phyloP scores from a whole-genome alignment of 1,139 yeast genomes.

The Eremothecium cymbalariae region DNA sequence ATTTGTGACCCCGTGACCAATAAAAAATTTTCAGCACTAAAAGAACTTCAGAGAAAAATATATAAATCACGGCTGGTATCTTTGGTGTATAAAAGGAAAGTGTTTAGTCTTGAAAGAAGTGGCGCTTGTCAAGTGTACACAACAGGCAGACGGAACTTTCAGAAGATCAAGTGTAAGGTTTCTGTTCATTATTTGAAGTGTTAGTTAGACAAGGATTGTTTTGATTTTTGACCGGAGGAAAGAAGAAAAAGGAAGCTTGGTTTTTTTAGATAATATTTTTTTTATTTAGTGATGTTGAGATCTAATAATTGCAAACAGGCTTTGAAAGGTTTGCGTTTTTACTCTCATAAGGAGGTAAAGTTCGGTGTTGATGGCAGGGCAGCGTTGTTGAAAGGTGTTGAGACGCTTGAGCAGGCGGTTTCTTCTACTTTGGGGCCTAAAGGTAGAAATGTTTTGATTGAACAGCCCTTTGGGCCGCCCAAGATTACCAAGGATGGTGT shows the following conservation, averaged over 20 bases:
- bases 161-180: no score
- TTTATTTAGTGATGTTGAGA: constrained; percentile 2
- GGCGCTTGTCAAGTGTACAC: no score
- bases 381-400: constrained; percentile 90
- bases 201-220: no score
- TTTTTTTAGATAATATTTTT: neutral
- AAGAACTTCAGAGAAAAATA: no score
- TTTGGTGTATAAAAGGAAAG: no score
- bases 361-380: constrained; percentile 99
- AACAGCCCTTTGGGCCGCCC: constrained; percentile 95
- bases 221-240: no score
- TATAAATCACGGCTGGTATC: no score
- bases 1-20: no score
- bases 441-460: constrained; percentile 95
- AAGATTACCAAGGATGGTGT: constrained; percentile 99
- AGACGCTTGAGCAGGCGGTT: constrained; percentile 93
- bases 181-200: no score
- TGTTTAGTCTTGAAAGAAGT: no score
- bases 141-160: no score
- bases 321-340: constrained; percentile 18
- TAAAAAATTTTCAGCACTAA: no score
- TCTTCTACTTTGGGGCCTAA: constrained; percentile 97
- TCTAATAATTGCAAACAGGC: neutral
- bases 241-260: neutral
- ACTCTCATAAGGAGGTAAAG: constrained; percentile 89